Evolutionary conservation across 495 filamentous ascomycete genomes (phyloP), one percentile per base, ranked within the genome.

Genomic region (Neurospora tetrasperma): DNA sequence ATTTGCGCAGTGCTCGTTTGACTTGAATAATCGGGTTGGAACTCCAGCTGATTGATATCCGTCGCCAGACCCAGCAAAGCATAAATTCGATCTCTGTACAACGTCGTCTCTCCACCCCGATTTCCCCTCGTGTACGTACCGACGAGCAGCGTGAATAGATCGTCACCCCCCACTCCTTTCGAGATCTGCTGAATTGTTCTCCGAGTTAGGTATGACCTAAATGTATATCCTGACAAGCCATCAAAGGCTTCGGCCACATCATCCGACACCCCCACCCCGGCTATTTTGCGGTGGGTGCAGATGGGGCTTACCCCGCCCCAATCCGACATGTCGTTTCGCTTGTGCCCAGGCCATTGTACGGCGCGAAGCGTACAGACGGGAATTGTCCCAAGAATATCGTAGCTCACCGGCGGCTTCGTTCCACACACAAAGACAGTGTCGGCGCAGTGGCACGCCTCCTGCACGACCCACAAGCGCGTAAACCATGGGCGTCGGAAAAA

Each of bases 401-500:
- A 59, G 48, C 11, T 7, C 2, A 59, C 48, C 23, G 48, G 48
- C 48, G 48, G 18, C 73, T 70, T 66, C 18, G 9, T 41, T 11
- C 75, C 75, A 46, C 75, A 76, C 0, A 73, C 73, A 46, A 80
- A 76, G 2, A 78, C 69, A 62, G 76, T 78, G 27, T 77, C 74
- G 31, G 23, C 23, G 16, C 77, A 71, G 9, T 76, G 72, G 5
- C 75, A 73, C 62, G 77, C 76, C 46, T 79, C 78, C 42, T 81
- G 80, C 7, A 80, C 75, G 43, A 80, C 73, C 79, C 79, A 82
- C 5, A 76, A 79, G 1, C 80, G 73, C 10, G 40, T 66, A 48
- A 81, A 82, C 79, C 80, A 82, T 8, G 69, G 46, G 40, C 78
- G 48, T 16, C 70, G 62, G 4, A 81, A 76, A 70, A 75, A 75